A percentile compares a stretch with the other conserved stretches of the same genome.
These are phyloP conservation scores for Citeromyces matritensis DNA, from an alignment of 805 yeast genomes.

Conservation along the genomic window DNA sequence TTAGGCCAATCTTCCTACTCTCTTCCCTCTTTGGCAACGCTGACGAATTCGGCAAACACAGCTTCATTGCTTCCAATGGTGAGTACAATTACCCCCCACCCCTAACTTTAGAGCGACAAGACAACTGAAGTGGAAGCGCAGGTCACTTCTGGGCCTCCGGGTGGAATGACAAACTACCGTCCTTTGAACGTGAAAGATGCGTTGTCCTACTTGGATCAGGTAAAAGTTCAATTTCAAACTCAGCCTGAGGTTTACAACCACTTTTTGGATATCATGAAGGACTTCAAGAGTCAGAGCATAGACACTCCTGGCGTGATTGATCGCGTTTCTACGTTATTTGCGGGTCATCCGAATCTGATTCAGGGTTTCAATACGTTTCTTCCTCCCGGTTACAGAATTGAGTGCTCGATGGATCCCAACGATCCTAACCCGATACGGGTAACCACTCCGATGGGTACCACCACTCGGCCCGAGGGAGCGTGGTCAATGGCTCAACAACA, in stretches of 20 bases:
- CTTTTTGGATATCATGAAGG: conserved; percentile 96
- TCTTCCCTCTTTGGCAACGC: conserved; percentile 34
- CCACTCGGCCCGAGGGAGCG: conserved; percentile 20
- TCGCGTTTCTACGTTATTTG: conserved; percentile 77
- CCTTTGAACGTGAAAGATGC: conserved; percentile 96
- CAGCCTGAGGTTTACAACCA: conserved; percentile 95
- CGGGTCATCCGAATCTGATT: conserved; percentile 86
- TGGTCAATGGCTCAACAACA: conserved; percentile 5
- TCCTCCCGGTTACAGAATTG: conserved; percentile 93
- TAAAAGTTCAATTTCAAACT: conserved; percentile 77
- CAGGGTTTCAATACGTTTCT: conserved; percentile 96
- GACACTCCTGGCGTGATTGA: conserved; percentile 99
- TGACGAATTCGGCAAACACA: conserved; percentile 15
- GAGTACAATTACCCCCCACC: no score
- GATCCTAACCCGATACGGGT: conserved; percentile 90
- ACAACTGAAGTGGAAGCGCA: no score
- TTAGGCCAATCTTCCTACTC: conserved; percentile 32
- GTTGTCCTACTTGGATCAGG: conserved; percentile 86
- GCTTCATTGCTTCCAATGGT: no score
- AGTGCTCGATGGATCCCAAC: conserved; percentile 76
- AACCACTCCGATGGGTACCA: conserved; percentile 89
- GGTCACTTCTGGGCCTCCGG: conserved; percentile 8
- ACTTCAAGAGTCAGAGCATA: conserved; percentile 86
- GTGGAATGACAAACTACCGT: conserved; percentile 27
- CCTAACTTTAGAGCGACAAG: no score